These are phyloP conservation scores for Hypoxylon lienhwacheense DNA, from an alignment of 495 filamentous ascomycete genomes.

Conservation along the genomic window DNA sequence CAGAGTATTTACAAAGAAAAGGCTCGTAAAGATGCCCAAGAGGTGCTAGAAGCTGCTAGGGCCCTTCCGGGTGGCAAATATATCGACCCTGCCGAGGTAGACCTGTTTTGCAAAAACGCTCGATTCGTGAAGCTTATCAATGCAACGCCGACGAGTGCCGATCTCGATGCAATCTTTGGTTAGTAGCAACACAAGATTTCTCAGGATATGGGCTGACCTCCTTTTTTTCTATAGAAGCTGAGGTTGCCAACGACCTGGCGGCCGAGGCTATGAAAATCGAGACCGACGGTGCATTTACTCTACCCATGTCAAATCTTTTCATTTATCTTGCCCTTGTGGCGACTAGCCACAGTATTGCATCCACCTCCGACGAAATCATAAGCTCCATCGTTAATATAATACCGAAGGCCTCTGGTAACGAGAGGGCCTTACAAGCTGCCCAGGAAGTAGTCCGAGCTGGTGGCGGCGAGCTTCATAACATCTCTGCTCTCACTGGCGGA, in stretches of 20 bases:
- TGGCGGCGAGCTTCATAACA: slow-evolving; percentile 91
- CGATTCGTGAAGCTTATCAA: slow-evolving; percentile 88
- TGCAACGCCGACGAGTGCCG: slow-evolving; percentile 33
- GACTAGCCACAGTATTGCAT: slow-evolving; percentile 46
- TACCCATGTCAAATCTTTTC: slow-evolving; percentile 68
- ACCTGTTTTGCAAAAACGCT: slow-evolving; percentile 93
- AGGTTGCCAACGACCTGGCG: slow-evolving; percentile 49
- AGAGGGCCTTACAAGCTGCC: slow-evolving; percentile 56
- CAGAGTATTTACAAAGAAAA: slow-evolving; percentile 95
- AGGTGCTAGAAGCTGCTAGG: slow-evolving; percentile 73
- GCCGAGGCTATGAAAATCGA: slow-evolving; percentile 42
- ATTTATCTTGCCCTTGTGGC: slow-evolving; percentile 76
- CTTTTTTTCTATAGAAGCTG: slow-evolving; percentile 26
- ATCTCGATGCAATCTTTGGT: slow-evolving; percentile 39
- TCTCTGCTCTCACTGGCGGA: slow-evolving; percentile 85
- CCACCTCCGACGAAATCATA: slow-evolving; percentile 52
- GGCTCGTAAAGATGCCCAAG: slow-evolving; percentile 74
- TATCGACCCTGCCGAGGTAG: slow-evolving; percentile 76
- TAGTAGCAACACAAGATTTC: slow-evolving; percentile 12
- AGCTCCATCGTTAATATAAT: slow-evolving; percentile 43
- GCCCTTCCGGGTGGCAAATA: slow-evolving; percentile 53
- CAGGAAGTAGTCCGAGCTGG: slow-evolving; percentile 73
- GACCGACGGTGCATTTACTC: slow-evolving; percentile 37
- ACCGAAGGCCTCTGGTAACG: slow-evolving; percentile 49
- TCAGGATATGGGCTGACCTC: slow-evolving; percentile 13